phyloP scores from a whole-genome alignment of 495 filamentous ascomycete species.

The Penicillium mononematosum region DNA sequence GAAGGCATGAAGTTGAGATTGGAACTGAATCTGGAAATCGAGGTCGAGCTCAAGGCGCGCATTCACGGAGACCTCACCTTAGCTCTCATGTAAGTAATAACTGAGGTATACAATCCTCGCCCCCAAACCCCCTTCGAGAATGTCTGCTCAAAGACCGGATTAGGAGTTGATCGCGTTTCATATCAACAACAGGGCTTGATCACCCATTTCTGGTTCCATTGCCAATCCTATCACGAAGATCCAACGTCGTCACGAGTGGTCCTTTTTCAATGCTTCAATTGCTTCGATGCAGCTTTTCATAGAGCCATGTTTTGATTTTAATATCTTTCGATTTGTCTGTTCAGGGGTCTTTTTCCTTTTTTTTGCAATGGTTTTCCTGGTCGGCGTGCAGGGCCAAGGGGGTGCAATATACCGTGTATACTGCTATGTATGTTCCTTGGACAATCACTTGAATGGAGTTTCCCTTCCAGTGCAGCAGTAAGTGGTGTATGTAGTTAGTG shows the following conservation, averaged over 20 bases:
- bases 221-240: constrained; percentile 2
- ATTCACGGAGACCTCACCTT: constrained; percentile 88
- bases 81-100: constrained; percentile 71
- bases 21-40: constrained; percentile 83
- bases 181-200: constrained; percentile 34
- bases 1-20: constrained; percentile 68
- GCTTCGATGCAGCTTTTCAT: constrained; percentile 6
- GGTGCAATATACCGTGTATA: constrained; percentile 1
- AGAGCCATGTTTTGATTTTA: constrained; percentile 13
- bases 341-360: neutral
- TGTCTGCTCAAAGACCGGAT: constrained; percentile 23
- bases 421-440: constrained; percentile 8
- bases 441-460: neutral
- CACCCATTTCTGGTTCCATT: neutral
- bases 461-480: neutral
- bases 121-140: constrained; percentile 3
- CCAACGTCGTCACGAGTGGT: constrained; percentile 14
- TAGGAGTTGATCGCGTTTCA: constrained; percentile 35
- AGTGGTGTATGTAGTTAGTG: neutral
- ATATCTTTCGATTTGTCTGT: neutral
- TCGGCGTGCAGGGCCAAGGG: constrained; percentile 4
- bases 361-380: neutral
- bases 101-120: constrained; percentile 2
- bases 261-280: constrained; percentile 7
- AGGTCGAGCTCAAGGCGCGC: constrained; percentile 83